Evolutionary conservation across 345 rosid genomes (phyloP).

Genomic region (Carallia pectinifolia): DNA sequence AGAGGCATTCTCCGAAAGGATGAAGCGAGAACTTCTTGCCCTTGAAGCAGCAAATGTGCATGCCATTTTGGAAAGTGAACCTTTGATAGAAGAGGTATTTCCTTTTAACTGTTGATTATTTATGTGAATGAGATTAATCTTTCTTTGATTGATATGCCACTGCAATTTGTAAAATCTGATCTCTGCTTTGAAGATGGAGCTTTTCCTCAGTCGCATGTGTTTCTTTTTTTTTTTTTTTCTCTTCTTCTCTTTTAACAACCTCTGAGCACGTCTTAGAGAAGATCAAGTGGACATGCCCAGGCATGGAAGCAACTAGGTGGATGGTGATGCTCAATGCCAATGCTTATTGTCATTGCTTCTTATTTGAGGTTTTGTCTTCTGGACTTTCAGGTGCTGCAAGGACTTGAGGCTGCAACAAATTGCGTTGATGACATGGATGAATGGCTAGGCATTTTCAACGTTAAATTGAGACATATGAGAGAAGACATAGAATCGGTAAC

Average conservation of each 20-base stretch:
- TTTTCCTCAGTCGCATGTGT: not conserved
- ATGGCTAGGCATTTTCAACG: conserved; percentile 94
- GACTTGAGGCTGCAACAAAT: conserved; percentile 89
- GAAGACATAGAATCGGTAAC: conserved; percentile 96
- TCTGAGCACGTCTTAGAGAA: too few relatives aligned
- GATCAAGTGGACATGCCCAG: too few relatives aligned
- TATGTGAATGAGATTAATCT: not conserved
- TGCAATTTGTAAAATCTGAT: not conserved
- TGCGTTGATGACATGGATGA: conserved; percentile 98
- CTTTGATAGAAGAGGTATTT: conserved; percentile 81
- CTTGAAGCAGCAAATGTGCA: conserved; percentile 99
- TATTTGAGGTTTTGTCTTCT: not conserved
- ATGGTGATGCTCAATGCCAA: not conserved
- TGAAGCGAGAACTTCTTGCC: conserved; percentile 96
- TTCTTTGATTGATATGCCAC: not conserved
- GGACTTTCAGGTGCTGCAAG: conserved; percentile 77
- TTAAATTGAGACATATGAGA: conserved; percentile 99
- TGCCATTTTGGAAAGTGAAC: conserved; percentile 97
- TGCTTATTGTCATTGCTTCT: not conserved
- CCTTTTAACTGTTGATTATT: conserved; percentile 6
- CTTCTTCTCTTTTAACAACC: too few relatives aligned
- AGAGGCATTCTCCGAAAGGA: conserved; percentile 96
- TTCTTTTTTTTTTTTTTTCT: not conserved
- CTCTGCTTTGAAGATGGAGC: not conserved
- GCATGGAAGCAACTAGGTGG: not conserved